Evolutionary conservation across 352 stramenopile species (phyloP).

Genomic region (Phytophthora fragariaefolia): DNA sequence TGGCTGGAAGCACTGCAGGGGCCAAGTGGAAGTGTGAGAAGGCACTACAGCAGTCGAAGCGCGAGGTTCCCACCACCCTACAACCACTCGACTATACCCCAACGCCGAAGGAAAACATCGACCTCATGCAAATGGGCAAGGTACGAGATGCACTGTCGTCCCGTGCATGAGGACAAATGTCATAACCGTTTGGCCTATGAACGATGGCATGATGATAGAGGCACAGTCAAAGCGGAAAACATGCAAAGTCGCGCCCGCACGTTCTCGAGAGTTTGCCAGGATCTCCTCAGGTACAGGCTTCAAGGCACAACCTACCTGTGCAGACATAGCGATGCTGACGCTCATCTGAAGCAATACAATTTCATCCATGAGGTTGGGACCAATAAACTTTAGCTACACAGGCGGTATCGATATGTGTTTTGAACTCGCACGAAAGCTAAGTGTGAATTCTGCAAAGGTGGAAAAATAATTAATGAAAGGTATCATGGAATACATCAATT

Average conservation of each 20-base stretch:
- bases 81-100: constrained; percentile 75
- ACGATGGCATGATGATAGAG: constrained; percentile 24
- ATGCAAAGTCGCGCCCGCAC: constrained; percentile 58
- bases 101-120: constrained; percentile 61
- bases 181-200: not conserved
- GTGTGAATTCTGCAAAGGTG: too few relatives aligned
- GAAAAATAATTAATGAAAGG: not conserved
- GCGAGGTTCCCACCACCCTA: constrained; percentile 52
- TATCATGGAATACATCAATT: too few relatives aligned
- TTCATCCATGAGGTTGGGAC: constrained; percentile 12
- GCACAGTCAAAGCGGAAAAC: constrained; percentile 54
- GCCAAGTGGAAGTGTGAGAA: constrained; percentile 56
- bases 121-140: constrained; percentile 66
- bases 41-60: constrained; percentile 35
- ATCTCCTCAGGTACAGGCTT: constrained; percentile 42
- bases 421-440: too few relatives aligned
- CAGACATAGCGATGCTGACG: constrained; percentile 1
- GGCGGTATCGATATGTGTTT: too few relatives aligned
- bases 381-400: not conserved
- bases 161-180: not conserved
- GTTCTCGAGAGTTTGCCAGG: constrained; percentile 62
- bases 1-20: constrained; percentile 31
- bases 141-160: constrained; percentile 18
- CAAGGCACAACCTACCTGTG: constrained; percentile 13
- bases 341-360: constrained; percentile 15